phyloP scores from a whole-genome alignment of 139 green algal species.

The Diplosphaera chodatii region DNA sequence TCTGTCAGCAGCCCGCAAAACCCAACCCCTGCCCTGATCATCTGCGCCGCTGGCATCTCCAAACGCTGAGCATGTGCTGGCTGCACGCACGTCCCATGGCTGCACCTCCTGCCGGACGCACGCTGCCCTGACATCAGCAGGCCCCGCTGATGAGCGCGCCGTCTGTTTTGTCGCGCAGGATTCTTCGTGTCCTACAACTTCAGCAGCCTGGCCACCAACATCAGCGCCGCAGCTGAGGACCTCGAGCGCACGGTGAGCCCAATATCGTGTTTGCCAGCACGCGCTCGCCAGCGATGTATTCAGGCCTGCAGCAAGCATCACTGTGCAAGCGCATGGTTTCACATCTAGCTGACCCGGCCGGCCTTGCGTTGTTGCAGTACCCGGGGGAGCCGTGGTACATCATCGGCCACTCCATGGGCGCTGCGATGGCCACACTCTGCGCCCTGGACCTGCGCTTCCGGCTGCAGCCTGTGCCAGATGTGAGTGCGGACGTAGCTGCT shows the following conservation, averaged over 20 bases:
- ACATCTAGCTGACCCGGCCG: not conserved
- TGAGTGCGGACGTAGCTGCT: too few species aligned
- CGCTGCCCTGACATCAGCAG: too few species aligned
- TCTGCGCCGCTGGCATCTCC: not conserved
- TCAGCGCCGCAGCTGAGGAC: constrained; percentile 20
- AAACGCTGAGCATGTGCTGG: not conserved
- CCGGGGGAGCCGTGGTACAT: constrained; percentile 26
- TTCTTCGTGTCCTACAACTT: constrained; percentile 42
- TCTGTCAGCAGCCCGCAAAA: too few species aligned
- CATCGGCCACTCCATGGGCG: constrained; percentile 51
- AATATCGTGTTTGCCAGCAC: too few species aligned
- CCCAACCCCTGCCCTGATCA: too few species aligned
- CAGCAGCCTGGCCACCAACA: constrained; percentile 28
- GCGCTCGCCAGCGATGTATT: too few species aligned
- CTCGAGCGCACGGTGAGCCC: not conserved
- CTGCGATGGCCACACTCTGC: constrained; percentile 51
- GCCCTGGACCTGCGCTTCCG: constrained; percentile 40
- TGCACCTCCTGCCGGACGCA: not conserved
- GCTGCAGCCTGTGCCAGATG: constrained; percentile 7
- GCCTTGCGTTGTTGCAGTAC: constrained; percentile 8
- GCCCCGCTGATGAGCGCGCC: too few species aligned
- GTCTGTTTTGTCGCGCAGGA: constrained; percentile 11
- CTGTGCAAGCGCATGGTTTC: too few species aligned
- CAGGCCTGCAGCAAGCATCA: too few species aligned
- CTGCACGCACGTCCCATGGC: not conserved